Percentiles rank a stretch among this genome's conserved stretches.
These are phyloP conservation scores for Senna siamea DNA, from an alignment of 306 rosid species.

Conservation along the genomic window DNA sequence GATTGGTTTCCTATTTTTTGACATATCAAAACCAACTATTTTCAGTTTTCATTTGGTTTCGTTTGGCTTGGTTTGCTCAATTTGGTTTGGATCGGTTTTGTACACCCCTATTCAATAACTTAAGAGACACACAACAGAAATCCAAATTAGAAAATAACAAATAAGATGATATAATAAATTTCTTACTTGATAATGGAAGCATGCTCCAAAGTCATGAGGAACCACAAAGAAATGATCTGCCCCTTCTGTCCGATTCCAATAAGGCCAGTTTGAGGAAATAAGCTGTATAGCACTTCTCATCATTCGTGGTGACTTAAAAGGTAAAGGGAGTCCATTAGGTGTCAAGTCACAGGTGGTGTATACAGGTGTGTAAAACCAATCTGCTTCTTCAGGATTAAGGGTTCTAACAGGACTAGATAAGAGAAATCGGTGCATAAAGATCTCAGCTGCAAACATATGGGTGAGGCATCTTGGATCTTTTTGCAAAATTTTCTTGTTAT, in stretches of 20 bases:
- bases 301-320: constrained; percentile 96
- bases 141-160: not conserved
- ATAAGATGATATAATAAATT: constrained; percentile 9
- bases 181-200: constrained; percentile 95
- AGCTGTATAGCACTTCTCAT: constrained; percentile 99
- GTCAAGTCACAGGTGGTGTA: constrained; percentile 97
- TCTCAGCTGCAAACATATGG: constrained; percentile 99
- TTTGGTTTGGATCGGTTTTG: too few relatives aligned
- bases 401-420: constrained; percentile 93
- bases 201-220: constrained; percentile 97
- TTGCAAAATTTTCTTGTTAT: constrained; percentile 94
- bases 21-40: too few relatives aligned
- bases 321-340: constrained; percentile 96
- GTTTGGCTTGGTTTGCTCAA: too few relatives aligned
- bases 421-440: constrained; percentile 95
- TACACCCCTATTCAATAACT: not conserved
- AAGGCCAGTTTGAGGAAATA: constrained; percentile 98
- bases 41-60: too few relatives aligned
- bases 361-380: constrained; percentile 98
- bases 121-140: not conserved
- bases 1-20: too few relatives aligned
- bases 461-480: constrained; percentile 93
- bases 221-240: constrained; percentile 96
- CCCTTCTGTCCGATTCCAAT: constrained; percentile 95
- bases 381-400: constrained; percentile 98